These are phyloP conservation scores for Smittium mucronatum DNA, from an alignment of 371 early-diverging fungal genomes.

Conservation along the genomic window DNA sequence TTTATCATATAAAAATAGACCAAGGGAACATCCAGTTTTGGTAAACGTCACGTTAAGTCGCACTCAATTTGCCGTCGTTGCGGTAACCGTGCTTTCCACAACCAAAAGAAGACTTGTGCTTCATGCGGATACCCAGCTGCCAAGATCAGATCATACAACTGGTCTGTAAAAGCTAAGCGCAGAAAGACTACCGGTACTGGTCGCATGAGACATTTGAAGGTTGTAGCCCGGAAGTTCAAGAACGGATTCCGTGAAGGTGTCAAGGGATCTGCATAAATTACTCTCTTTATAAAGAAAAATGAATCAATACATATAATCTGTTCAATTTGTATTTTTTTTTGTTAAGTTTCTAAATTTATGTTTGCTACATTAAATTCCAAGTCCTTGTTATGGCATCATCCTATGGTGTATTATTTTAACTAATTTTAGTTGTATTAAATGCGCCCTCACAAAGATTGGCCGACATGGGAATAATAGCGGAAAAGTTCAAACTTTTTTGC, in stretches of 20 bases:
- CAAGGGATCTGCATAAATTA: not conserved
- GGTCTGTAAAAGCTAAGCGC: constrained; percentile 92
- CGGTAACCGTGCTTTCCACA: constrained; percentile 97
- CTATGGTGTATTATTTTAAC: too few species aligned
- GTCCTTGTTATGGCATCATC: too few species aligned
- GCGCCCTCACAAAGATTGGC: too few species aligned
- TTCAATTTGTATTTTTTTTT: too few species aligned
- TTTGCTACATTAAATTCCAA: too few species aligned
- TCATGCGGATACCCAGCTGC: constrained; percentile 98
- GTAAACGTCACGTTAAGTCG: constrained; percentile 99
- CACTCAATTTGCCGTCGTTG: constrained; percentile 98
- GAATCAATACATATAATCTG: too few species aligned
- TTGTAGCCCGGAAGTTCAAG: constrained; percentile 82
- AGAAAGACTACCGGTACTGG: constrained; percentile 99
- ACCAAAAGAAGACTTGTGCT: constrained; percentile 98
- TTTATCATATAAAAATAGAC: too few species aligned
- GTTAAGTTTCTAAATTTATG: too few species aligned
- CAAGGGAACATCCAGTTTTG: constrained; percentile 99
- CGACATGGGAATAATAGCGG: too few species aligned
- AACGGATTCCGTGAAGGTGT: constrained; percentile 91
- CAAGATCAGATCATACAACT: constrained; percentile 92
- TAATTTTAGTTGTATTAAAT: too few species aligned
- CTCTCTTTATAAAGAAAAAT: not conserved
- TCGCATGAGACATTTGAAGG: constrained; percentile 94
- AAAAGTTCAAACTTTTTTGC: too few species aligned